Evolutionary conservation across 176 grass and related monocot species (phyloP).

Genomic region (Melocanna baccifera): DNA sequence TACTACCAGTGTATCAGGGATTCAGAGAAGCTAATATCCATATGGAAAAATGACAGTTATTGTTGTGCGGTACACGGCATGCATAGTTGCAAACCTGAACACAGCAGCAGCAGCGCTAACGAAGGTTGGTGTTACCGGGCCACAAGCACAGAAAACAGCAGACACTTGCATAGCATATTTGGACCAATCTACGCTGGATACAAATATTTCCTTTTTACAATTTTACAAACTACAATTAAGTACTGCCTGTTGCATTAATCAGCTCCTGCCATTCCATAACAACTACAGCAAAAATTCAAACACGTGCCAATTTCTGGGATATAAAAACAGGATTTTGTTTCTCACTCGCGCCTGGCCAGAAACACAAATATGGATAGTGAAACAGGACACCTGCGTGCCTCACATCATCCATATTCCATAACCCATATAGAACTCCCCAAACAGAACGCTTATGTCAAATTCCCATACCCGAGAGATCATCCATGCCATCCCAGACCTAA

Average conservation of each 20-base stretch:
- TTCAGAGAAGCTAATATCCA: neutral
- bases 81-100: neutral
- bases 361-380: neutral
- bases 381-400: neutral
- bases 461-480: neutral
- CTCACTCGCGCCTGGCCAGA: neutral
- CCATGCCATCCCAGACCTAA: neutral
- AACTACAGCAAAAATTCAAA: neutral
- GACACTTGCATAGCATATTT: neutral
- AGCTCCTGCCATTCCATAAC: neutral
- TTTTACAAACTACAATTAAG: neutral
- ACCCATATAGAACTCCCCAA: neutral
- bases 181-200: neutral
- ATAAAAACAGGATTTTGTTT: neutral
- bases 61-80: neutral
- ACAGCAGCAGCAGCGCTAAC: neutral
- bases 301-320: neutral
- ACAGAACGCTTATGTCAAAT: constrained; percentile 6
- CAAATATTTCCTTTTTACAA: neutral
- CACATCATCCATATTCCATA: neutral
- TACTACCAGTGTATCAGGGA: neutral
- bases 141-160: neutral
- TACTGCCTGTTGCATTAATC: neutral
- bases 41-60: neutral
- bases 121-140: neutral